Evolutionary conservation across 1,284 basidiomycete genomes (phyloP).

Genomic region (Neolentinus lepideus): DNA sequence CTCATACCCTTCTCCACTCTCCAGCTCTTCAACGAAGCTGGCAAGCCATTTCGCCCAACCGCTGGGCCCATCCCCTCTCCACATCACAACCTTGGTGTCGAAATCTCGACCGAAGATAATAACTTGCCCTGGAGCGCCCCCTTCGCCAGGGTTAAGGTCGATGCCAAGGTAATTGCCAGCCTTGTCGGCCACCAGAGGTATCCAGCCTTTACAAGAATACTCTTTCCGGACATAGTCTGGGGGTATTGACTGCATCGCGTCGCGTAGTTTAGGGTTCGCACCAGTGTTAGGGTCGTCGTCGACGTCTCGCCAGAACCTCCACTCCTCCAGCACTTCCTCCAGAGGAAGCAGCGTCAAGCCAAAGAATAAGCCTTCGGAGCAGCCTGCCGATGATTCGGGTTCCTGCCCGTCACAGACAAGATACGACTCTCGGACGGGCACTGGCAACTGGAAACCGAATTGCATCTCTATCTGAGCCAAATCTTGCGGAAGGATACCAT

Average conservation of each 20-base stretch:
- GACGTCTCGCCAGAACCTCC: slow-evolving; percentile 90
- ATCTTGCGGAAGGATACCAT: slow-evolving; percentile 71
- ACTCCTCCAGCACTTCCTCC: slow-evolving; percentile 88
- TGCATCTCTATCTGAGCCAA: slow-evolving; percentile 75
- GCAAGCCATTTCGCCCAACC: slow-evolving; percentile 97
- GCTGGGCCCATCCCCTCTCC: slow-evolving; percentile 81
- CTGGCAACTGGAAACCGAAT: slow-evolving; percentile 75
- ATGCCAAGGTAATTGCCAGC: slow-evolving; percentile 96
- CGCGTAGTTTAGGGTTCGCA: slow-evolving; percentile 61
- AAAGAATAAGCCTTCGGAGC: slow-evolving; percentile 86
- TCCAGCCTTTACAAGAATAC: slow-evolving; percentile 94
- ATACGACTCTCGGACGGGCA: slow-evolving; percentile 80
- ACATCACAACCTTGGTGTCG: slow-evolving; percentile 95
- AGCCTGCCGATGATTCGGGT: slow-evolving; percentile 76
- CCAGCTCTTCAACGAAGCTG: slow-evolving; percentile 90
- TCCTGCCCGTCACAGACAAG: slow-evolving; percentile 82
- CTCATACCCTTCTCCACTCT: slow-evolving; percentile 83
- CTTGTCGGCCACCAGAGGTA: slow-evolving; percentile 90
- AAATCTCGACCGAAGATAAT: slow-evolving; percentile 98
- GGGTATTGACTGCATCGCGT: slow-evolving; percentile 86
- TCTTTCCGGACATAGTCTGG: slow-evolving; percentile 85
- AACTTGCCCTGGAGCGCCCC: slow-evolving; percentile 83
- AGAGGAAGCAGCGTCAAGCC: slow-evolving; percentile 79
- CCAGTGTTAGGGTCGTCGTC: slow-evolving; percentile 81
- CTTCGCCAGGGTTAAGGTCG: slow-evolving; percentile 82